Conservation (phyloP, 2,329 filamentous ascomycete species). For the Aspergillus ustus region DNA sequence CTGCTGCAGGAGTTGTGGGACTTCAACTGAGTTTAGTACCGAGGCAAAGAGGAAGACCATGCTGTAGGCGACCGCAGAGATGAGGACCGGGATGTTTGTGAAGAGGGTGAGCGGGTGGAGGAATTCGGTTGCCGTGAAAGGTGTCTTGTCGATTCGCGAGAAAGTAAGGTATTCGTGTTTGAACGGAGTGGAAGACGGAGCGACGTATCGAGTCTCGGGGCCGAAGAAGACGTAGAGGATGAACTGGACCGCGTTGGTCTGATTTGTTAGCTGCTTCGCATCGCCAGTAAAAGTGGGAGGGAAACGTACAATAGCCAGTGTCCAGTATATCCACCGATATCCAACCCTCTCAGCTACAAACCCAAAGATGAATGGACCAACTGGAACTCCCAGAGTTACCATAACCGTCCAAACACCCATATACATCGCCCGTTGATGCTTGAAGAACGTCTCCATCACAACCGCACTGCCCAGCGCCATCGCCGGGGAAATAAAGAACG, state of each 20-base stretch:
- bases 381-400: constrained; percentile 4
- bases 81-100: constrained; percentile 52
- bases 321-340: constrained; percentile 45
- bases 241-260: constrained; percentile 62
- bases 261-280: not conserved
- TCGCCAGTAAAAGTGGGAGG: no score
- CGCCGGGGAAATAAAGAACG: constrained; percentile 60
- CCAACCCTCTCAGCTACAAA: constrained; percentile 8
- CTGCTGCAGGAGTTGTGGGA: constrained; percentile 61
- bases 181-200: not conserved
- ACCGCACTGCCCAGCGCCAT: constrained; percentile 59
- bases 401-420: constrained; percentile 60
- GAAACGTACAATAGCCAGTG: constrained; percentile 55
- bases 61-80: constrained; percentile 60
- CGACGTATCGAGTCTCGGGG: constrained; percentile 59
- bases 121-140: constrained; percentile 56
- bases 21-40: constrained; percentile 62
- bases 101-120: constrained; percentile 55
- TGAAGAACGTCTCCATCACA: constrained; percentile 62
- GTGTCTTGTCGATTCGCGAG: constrained; percentile 56
- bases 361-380: constrained; percentile 27
- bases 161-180: constrained; percentile 49
- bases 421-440: constrained; percentile 53
- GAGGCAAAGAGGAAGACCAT: constrained; percentile 63
- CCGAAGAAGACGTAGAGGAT: constrained; percentile 61